Conservation (phyloP, 2,329 filamentous ascomycete species). For the Apiospora malaysiana region DNA sequence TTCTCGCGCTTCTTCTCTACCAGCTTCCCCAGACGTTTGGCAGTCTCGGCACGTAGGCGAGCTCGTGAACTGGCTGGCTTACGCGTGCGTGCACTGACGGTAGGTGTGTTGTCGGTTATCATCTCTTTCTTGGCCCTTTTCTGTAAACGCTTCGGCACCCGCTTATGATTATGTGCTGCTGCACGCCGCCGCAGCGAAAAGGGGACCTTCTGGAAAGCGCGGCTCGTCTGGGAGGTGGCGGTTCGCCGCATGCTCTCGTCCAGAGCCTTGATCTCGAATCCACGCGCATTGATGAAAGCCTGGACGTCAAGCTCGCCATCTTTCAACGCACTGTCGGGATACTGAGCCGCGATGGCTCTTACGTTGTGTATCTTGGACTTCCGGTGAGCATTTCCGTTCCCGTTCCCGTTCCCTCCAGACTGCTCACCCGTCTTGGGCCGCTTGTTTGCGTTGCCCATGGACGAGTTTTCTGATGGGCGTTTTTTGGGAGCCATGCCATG, state of each 20-base stretch:
- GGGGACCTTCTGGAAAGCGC: slow-evolving; percentile 92
- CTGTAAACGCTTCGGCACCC: slow-evolving; percentile 80
- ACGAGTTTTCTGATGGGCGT: slow-evolving; percentile 24
- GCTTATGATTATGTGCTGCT: slow-evolving; percentile 93
- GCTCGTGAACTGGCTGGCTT: slow-evolving; percentile 64
- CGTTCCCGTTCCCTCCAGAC: slow-evolving; percentile 20
- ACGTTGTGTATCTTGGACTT: slow-evolving; percentile 10
- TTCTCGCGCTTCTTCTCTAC: slow-evolving; percentile 56
- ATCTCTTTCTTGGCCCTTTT: slow-evolving; percentile 75
- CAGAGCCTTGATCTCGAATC: slow-evolving; percentile 87
- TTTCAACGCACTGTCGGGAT: slow-evolving; percentile 56
- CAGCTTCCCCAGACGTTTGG: slow-evolving; percentile 71
- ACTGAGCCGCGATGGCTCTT: slow-evolving; percentile 56
- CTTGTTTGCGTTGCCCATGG: slow-evolving; percentile 22
- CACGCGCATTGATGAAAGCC: slow-evolving; percentile 81
- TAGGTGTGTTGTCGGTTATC: slow-evolving; percentile 88
- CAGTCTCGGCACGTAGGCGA: slow-evolving; percentile 75
- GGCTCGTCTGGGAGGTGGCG: slow-evolving; percentile 64
- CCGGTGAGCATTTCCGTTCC: neutral
- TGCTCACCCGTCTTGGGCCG: slow-evolving; percentile 21
- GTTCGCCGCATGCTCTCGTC: slow-evolving; percentile 81
- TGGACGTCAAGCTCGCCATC: slow-evolving; percentile 86
- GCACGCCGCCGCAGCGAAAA: slow-evolving; percentile 83
- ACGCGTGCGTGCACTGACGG: slow-evolving; percentile 68
- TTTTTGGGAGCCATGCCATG: slow-evolving; percentile 20